A percentile compares a stretch with the other conserved stretches of the same genome.
phyloP scores from a whole-genome alignment of 768 basidiomycete genomes.

The Tulasnella sp. region DNA sequence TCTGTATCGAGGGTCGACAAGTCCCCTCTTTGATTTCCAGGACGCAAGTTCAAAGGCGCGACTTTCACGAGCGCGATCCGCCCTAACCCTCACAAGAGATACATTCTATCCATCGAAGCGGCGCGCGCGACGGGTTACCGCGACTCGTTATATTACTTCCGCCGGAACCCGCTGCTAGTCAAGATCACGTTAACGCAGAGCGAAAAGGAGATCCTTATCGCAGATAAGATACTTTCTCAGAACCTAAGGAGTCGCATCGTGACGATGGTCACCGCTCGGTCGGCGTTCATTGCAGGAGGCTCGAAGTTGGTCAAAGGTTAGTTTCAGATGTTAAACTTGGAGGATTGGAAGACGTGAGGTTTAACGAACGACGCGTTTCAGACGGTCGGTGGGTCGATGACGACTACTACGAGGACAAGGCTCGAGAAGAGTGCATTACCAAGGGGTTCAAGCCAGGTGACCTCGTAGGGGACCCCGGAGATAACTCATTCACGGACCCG shows the following conservation, averaged over 20 bases:
- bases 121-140: conserved; percentile 92
- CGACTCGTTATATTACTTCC: conserved; percentile 97
- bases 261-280: conserved; percentile 84
- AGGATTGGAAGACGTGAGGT: neutral
- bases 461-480: conserved; percentile 51
- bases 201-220: conserved; percentile 90
- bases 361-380: conserved; percentile 27
- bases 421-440: conserved; percentile 61
- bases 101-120: conserved; percentile 96
- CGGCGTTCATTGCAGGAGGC: conserved; percentile 89
- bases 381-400: conserved; percentile 89
- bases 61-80: conserved; percentile 83
- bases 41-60: conserved; percentile 74
- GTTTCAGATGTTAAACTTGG: conserved; percentile 24
- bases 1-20: too few relatives aligned
- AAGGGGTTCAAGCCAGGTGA: conserved; percentile 76
- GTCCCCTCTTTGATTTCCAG: too few relatives aligned
- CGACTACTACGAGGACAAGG: conserved; percentile 91
- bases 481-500: conserved; percentile 26
- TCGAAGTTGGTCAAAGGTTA: conserved; percentile 78
- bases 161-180: conserved; percentile 78
- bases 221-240: conserved; percentile 73
- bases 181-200: conserved; percentile 81
- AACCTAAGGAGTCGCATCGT: conserved; percentile 87
- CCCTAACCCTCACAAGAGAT: conserved; percentile 61